Conservation (phyloP, 2,329 filamentous ascomycete genomes). For the Fusarium gaditjirri region DNA sequence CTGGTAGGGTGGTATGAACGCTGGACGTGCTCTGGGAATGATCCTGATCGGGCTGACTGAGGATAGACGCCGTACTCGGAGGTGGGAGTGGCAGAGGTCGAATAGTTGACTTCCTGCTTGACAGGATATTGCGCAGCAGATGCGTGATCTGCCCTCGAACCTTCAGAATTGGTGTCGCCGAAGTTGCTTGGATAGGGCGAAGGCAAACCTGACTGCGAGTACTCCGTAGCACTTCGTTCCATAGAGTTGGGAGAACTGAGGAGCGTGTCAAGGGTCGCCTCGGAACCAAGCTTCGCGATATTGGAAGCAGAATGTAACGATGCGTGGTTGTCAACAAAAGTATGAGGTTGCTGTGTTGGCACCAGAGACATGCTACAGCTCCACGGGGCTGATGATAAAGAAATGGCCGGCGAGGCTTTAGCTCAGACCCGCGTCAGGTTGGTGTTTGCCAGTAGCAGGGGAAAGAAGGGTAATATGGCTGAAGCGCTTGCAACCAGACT, state of each 20-base stretch:
- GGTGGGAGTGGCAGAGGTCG: constrained; percentile 82
- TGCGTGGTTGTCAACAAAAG: constrained; percentile 44
- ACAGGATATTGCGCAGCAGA: constrained; percentile 91
- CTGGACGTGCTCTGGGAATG: constrained; percentile 88
- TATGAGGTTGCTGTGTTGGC: constrained; percentile 49
- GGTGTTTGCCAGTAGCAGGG: constrained; percentile 45
- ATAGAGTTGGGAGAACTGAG: constrained; percentile 54
- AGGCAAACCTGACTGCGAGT: constrained; percentile 89
- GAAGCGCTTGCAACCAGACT: constrained; percentile 47
- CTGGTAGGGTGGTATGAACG: constrained; percentile 84
- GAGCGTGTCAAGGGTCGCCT: constrained; percentile 44
- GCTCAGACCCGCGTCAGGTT: constrained; percentile 49
- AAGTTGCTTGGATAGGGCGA: constrained; percentile 74
- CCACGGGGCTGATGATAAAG: constrained; percentile 45
- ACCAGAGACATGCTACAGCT: constrained; percentile 51
- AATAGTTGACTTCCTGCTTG: constrained; percentile 83
- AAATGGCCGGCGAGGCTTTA: constrained; percentile 48
- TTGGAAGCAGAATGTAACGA: constrained; percentile 38
- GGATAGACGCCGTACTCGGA: constrained; percentile 89
- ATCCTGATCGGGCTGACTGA: constrained; percentile 78
- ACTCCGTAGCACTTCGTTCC: constrained; percentile 76
- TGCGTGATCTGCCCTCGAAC: constrained; percentile 86
- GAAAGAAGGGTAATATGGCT: constrained; percentile 43
- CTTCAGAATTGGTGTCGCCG: constrained; percentile 83
- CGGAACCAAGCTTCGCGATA: constrained; percentile 38